These are phyloP conservation scores for Millerozyma acaciae DNA, from an alignment of 805 yeast species.

Conservation along the genomic window DNA sequence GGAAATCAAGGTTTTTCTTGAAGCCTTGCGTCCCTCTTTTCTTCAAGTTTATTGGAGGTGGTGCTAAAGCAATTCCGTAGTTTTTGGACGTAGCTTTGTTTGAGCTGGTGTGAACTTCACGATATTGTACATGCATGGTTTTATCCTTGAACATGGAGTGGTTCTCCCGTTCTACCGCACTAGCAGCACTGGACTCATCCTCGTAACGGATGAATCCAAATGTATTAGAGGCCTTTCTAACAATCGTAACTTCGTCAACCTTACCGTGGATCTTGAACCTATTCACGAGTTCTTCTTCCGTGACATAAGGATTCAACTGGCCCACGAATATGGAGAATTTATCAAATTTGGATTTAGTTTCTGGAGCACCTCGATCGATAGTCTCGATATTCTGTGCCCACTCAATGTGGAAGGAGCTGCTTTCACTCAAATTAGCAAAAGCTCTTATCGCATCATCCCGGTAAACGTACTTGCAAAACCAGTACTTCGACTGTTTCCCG, in stretches of 20 bases:
- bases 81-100: constrained; percentile 1
- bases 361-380: constrained; percentile 12
- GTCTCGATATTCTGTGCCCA: constrained; percentile 85
- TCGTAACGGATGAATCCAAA: constrained; percentile 74
- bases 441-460: constrained; percentile 89
- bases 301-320: constrained; percentile 54
- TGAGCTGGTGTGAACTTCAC: constrained; percentile 44
- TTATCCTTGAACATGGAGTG: constrained; percentile 69
- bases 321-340: constrained; percentile 76
- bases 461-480: constrained; percentile 77
- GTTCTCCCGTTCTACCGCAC: constrained; percentile 82
- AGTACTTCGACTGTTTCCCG: constrained; percentile 35
- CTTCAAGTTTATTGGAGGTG: constrained; percentile 72
- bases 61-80: constrained; percentile 54
- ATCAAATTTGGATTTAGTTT: constrained; percentile 40
- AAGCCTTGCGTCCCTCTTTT: constrained; percentile 5
- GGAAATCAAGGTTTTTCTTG: constrained; percentile 1
- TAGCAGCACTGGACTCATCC: constrained; percentile 71
- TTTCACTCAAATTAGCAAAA: constrained; percentile 61
- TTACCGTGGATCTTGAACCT: constrained; percentile 69
- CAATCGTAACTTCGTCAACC: constrained; percentile 53
- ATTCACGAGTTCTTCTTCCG: constrained; percentile 50
- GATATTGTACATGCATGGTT: constrained; percentile 82
- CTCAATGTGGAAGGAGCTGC: constrained; percentile 56
- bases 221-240: constrained; percentile 44